Conservation (phyloP, 768 basidiomycete species). For the Russula olivacea region DNA sequence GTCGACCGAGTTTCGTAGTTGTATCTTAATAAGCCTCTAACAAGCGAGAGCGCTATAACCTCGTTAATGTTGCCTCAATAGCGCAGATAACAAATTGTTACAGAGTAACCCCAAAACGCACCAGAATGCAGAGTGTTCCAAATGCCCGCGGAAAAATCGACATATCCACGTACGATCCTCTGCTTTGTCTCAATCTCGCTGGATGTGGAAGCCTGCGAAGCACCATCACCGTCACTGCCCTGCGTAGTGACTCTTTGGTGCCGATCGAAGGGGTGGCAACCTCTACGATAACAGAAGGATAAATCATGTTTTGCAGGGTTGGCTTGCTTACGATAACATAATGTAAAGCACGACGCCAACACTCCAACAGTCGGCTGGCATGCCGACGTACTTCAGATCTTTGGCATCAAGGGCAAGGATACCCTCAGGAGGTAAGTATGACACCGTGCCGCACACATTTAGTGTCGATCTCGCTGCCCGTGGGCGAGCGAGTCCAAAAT, state of each 20-base stretch:
- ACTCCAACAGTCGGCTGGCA: slow-evolving; percentile 92
- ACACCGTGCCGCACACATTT: slow-evolving; percentile 83
- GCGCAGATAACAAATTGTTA: slow-evolving; percentile 4
- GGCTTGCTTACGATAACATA: slow-evolving; percentile 66
- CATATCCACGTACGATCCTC: slow-evolving; percentile 49
- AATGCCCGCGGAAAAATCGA: slow-evolving; percentile 43
- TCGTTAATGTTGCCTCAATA: neutral
- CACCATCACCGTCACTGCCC: neutral
- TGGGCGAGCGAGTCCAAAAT: slow-evolving; percentile 79
- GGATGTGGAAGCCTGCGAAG: slow-evolving; percentile 41
- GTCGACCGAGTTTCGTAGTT: slow-evolving; percentile 56
- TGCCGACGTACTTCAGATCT: slow-evolving; percentile 64
- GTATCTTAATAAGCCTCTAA: slow-evolving; percentile 54
- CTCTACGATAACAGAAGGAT: slow-evolving; percentile 1
- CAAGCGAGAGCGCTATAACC: slow-evolving; percentile 51
- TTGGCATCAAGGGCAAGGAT: slow-evolving; percentile 72
- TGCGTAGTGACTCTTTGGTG: neutral
- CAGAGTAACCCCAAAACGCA: slow-evolving; percentile 31
- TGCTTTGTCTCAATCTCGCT: slow-evolving; percentile 60
- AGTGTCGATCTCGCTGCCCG: slow-evolving; percentile 76
- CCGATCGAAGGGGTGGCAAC: slow-evolving; percentile 22
- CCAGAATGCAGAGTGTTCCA: slow-evolving; percentile 60
- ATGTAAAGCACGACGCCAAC: slow-evolving; percentile 75
- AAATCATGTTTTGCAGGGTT: neutral
- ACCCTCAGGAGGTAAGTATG: slow-evolving; percentile 82